Evolutionary conservation across 805 yeast genomes (phyloP).

Genomic region (Pichia deserticola): DNA sequence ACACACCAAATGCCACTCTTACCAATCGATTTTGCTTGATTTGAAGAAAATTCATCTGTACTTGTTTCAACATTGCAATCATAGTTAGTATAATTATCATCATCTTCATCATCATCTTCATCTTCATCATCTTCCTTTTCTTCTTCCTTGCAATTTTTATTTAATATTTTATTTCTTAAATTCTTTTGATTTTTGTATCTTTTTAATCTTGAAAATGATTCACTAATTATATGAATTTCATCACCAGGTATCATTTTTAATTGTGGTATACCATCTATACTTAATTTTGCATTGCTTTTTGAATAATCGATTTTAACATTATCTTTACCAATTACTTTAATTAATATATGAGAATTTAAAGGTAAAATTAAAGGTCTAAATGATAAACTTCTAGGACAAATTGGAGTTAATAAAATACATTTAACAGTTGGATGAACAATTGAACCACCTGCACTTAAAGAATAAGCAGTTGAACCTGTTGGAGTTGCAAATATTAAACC

Average conservation of each 20-base stretch:
- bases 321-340: conserved; percentile 46
- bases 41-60: too few species aligned
- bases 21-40: not conserved
- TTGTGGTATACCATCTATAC: conserved; percentile 80
- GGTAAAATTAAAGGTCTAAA: conserved; percentile 86
- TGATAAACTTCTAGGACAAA: conserved; percentile 86
- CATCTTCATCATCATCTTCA: conserved; percentile 3
- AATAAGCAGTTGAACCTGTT: conserved; percentile 93
- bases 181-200: too few species aligned
- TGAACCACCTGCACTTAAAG: conserved; percentile 84
- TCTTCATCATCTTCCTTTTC: not conserved
- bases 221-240: conserved; percentile 65
- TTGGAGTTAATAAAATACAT: conserved; percentile 77
- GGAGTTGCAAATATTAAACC: conserved; percentile 85
- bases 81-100: not conserved
- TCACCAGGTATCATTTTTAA: conserved; percentile 66
- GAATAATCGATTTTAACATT: conserved; percentile 23
- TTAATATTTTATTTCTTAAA: too few species aligned
- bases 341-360: conserved; percentile 61
- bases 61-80: too few species aligned
- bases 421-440: conserved; percentile 86
- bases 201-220: conserved; percentile 51
- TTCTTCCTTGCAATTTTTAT: not conserved
- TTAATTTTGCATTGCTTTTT: conserved; percentile 43
- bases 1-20: conserved; percentile 79